Conservation (phyloP, 2,329 filamentous ascomycete species). For the Aspergillus awamori region DNA sequence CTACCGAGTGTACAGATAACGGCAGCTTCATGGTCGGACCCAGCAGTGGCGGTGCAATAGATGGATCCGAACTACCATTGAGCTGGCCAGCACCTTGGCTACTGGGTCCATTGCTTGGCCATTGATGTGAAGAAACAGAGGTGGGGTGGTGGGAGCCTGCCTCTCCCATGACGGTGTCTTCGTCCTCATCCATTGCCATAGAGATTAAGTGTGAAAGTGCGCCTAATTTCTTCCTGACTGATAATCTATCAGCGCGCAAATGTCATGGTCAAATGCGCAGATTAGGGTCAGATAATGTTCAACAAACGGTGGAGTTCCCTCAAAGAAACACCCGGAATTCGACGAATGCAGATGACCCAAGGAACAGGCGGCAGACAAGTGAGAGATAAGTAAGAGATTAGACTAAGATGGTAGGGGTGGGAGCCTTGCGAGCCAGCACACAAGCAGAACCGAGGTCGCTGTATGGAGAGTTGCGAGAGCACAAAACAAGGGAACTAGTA, state of each 20-base stretch:
- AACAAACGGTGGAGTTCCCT: neutral
- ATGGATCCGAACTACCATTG: constrained; percentile 25
- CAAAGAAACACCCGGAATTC: neutral
- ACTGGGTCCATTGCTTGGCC: constrained; percentile 20
- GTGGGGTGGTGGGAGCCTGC: constrained; percentile 25
- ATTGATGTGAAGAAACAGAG: constrained; percentile 21
- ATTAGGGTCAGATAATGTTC: neutral
- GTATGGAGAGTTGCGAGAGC: neutral
- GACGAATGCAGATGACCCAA: neutral
- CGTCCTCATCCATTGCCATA: constrained; percentile 38
- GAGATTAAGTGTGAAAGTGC: constrained; percentile 8
- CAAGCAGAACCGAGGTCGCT: neutral
- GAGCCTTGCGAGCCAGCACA: neutral
- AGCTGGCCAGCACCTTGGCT: constrained; percentile 21
- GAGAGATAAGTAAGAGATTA: neutral
- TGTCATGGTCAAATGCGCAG: constrained; percentile 22
- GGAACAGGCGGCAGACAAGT: neutral
- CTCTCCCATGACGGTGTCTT: constrained; percentile 46
- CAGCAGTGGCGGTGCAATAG: constrained; percentile 28
- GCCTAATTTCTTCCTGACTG: constrained; percentile 14
- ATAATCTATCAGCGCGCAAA: constrained; percentile 9
- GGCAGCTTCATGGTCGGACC: constrained; percentile 26
- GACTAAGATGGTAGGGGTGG: neutral
- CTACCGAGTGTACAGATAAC: constrained; percentile 15
- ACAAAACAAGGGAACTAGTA: constrained; percentile 13